These are phyloP conservation scores for Coemansia linderi DNA, from an alignment of 371 early-diverging fungal genomes.

Conservation along the genomic window DNA sequence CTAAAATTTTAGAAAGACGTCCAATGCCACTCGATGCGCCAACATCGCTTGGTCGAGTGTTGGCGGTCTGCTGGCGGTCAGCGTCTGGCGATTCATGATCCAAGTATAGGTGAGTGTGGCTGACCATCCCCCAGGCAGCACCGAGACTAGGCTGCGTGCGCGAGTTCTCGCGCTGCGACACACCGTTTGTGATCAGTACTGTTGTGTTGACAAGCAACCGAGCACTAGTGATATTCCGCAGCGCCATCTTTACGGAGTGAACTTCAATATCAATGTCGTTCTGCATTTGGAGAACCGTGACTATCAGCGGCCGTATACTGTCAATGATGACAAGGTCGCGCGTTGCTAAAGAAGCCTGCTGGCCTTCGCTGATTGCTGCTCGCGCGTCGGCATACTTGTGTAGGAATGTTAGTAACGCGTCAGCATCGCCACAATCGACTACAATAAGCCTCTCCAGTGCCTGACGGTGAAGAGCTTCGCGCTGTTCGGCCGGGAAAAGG, in stretches of 20 bases:
- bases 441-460: conserved; percentile 35
- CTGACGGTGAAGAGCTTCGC: neutral
- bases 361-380: neutral
- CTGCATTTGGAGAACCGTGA: conserved; percentile 21
- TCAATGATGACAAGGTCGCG: conserved; percentile 37
- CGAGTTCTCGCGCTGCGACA: conserved; percentile 31
- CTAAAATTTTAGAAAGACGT: neutral
- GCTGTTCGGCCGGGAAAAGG: neutral
- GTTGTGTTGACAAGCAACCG: conserved; percentile 4
- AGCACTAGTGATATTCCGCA: conserved; percentile 21
- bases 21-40: neutral
- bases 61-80: neutral
- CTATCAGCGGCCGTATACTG: conserved; percentile 35
- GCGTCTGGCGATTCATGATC: neutral
- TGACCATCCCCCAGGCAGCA: conserved; percentile 27
- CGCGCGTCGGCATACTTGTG: conserved; percentile 23
- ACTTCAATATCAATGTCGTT: conserved; percentile 20
- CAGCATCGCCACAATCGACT: conserved; percentile 34
- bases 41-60: neutral
- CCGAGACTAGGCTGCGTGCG: conserved; percentile 39
- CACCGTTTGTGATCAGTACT: conserved; percentile 33
- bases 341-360: neutral
- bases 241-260: conserved; percentile 29
- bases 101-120: conserved; percentile 33
- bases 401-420: conserved; percentile 33